Evolutionary conservation across 2,329 filamentous ascomycete species (phyloP).

Genomic region (Verticillium isaacii): DNA sequence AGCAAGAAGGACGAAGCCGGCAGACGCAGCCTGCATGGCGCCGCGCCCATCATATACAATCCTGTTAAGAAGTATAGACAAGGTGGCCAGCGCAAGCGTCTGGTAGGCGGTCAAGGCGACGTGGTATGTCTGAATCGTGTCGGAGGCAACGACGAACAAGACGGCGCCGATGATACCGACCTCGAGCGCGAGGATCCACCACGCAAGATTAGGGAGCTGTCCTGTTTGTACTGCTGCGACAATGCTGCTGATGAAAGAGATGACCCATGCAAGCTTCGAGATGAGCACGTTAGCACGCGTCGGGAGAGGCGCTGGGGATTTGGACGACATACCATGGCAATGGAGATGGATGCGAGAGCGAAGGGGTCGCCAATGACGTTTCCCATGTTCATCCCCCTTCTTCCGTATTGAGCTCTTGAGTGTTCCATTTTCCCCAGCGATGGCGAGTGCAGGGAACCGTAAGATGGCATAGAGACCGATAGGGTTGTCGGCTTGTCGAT

Average conservation of each 20-base stretch:
- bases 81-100: slow-evolving; percentile 75
- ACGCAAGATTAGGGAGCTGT: slow-evolving; percentile 73
- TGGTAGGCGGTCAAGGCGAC: slow-evolving; percentile 89
- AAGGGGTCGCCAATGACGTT: slow-evolving; percentile 97
- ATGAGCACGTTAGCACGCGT: slow-evolving; percentile 13
- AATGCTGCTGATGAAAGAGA: slow-evolving; percentile 82
- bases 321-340: slow-evolving; percentile 69
- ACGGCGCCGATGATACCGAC: slow-evolving; percentile 78
- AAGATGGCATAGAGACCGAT: slow-evolving; percentile 64
- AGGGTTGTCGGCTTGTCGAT: neutral
- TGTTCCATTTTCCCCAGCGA: slow-evolving; percentile 79
- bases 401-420: slow-evolving; percentile 50
- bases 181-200: slow-evolving; percentile 88
- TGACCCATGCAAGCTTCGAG: slow-evolving; percentile 84
- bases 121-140: slow-evolving; percentile 82
- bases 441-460: slow-evolving; percentile 68
- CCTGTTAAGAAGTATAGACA: slow-evolving; percentile 80
- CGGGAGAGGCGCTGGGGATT: neutral
- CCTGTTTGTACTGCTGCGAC: slow-evolving; percentile 54
- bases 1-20: slow-evolving; percentile 88
- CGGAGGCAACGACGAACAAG: slow-evolving; percentile 76
- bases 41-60: slow-evolving; percentile 73
- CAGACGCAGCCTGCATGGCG: slow-evolving; percentile 78
- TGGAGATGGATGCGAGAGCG: slow-evolving; percentile 88
- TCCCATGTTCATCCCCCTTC: slow-evolving; percentile 65